These are phyloP conservation scores for Mucor mucedo DNA, from an alignment of 371 early-diverging fungal genomes.

Conservation along the genomic window DNA sequence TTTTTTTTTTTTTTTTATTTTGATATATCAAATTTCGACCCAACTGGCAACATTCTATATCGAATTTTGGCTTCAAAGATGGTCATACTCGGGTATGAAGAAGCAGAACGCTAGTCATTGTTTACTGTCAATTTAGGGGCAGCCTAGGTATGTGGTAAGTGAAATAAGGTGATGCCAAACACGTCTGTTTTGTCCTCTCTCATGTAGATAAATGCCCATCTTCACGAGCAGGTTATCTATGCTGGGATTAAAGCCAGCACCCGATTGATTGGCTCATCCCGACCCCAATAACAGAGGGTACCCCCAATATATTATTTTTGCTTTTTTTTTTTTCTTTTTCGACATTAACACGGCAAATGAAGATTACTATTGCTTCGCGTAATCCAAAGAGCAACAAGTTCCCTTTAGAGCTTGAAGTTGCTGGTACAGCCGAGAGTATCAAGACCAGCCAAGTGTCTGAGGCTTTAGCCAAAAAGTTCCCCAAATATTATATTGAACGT, in stretches of 20 bases:
- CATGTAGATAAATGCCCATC: no score
- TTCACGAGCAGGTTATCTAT: no score
- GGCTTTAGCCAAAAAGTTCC: conserved; percentile 62
- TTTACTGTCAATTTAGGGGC: no score
- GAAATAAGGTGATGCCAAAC: no score
- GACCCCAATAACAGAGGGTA: neutral
- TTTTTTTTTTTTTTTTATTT: no score
- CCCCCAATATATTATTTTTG: neutral
- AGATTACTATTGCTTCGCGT: conserved; percentile 50
- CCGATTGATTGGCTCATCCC: neutral
- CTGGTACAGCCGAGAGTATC: conserved; percentile 41
- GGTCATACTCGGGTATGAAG: no score
- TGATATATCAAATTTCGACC: no score
- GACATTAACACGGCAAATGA: conserved; percentile 34
- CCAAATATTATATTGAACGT: conserved; percentile 72
- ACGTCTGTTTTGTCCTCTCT: no score
- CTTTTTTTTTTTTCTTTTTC: neutral
- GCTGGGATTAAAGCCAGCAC: neutral
- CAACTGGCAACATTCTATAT: no score
- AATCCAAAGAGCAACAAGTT: conserved; percentile 52
- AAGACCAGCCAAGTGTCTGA: conserved; percentile 30
- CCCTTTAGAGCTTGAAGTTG: conserved; percentile 69
- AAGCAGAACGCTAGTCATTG: no score
- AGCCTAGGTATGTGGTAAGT: no score
- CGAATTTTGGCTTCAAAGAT: no score